Evolutionary conservation across 106 monocot genomes (phyloP), one percentile per base, ranked within the genome.

Genomic region (Dendrobium chrysotoxum): DNA sequence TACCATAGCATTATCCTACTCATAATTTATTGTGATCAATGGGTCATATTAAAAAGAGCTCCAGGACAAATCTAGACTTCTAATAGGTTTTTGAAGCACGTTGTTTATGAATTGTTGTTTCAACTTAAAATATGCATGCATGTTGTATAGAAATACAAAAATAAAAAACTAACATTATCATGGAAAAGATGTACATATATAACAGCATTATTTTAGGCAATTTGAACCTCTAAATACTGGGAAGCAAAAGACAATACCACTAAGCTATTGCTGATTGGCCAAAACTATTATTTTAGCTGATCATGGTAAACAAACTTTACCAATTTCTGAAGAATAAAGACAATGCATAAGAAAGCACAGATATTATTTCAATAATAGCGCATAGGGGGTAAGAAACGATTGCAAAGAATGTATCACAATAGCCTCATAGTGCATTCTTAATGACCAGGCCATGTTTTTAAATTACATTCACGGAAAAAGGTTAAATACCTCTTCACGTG

Each of bases 401-500:
- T 23, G n/a, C 61, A n/a, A 61, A 8, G 7, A 61, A 23, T 61
- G 61, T 61, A 23, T 61, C 20, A 61, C 41, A 42, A 42, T 74
- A 42, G 41, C 41, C 74, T 16, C 39, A 70, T 35, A 41, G 74
- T 42, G 21, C 28, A 74, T 30, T 74, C 16, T 41, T 21, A 42
- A 74, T 42, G 28, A 42, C 76, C 5, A 76, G 26, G 76, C 3
- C 5, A 47, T 46, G 76, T 25, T 47, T 76, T 40, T 10, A 9
- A 26, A 23, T 75, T 42, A 25, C 9, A 26, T 75, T 46, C 2
- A 44, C 0, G 12, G 11, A 76, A 76, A 50, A 47, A 47, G 4
- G 41, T 12, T 61, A 40, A 80, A 75, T 87, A 99, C 99, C 95
- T 99, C 99, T 81, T 99, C 99, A 71, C 99, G 95, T 76, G 99